A percentile compares a stretch with the other conserved stretches of the same genome.
Conservation (phyloP, 352 stramenopile species). For the Globisporangium nunn region DNA sequence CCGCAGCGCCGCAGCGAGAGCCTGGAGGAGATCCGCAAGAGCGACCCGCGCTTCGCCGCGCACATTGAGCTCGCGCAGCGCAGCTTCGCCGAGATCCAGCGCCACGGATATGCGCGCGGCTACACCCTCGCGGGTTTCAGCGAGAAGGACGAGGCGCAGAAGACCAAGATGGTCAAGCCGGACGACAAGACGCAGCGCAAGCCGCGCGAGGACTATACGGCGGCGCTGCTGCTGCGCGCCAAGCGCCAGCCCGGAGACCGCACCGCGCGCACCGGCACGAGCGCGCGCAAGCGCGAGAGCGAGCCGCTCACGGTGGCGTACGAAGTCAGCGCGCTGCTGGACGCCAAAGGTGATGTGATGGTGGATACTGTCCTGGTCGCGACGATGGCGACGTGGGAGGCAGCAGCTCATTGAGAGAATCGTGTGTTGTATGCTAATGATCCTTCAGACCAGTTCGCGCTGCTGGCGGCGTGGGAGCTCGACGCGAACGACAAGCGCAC, state of each 20-base stretch:
- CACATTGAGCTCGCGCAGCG: slow-evolving; percentile 37
- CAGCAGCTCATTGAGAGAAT: background rate
- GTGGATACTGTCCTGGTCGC: background rate
- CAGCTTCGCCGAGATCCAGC: slow-evolving; percentile 48
- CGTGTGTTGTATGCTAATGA: slow-evolving; percentile 1
- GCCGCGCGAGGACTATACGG: slow-evolving; percentile 22
- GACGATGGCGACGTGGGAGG: background rate
- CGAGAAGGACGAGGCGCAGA: slow-evolving; percentile 22
- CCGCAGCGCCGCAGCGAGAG: slow-evolving; percentile 21
- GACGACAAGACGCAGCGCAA: slow-evolving; percentile 2
- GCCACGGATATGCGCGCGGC: slow-evolving; percentile 46
- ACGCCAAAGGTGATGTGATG: slow-evolving; percentile 24
- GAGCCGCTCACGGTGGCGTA: slow-evolving; percentile 19
- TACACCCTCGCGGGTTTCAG: slow-evolving; percentile 51
- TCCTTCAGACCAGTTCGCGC: slow-evolving; percentile 33
- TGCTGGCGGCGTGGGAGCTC: slow-evolving; percentile 60
- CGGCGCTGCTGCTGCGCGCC: slow-evolving; percentile 41
- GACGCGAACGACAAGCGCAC: slow-evolving; percentile 20
- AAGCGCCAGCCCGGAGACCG: slow-evolving; percentile 15
- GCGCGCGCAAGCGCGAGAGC: slow-evolving; percentile 14
- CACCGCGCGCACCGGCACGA: slow-evolving; percentile 19
- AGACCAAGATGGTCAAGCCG: background rate
- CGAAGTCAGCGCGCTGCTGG: slow-evolving; percentile 21
- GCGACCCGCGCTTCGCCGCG: slow-evolving; percentile 41
- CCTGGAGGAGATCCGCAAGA: slow-evolving; percentile 25